Evolutionary conservation across 106 monocot genomes (phyloP), one percentile per base, ranked within the genome.

Genomic region (Vanilla planifolia): DNA sequence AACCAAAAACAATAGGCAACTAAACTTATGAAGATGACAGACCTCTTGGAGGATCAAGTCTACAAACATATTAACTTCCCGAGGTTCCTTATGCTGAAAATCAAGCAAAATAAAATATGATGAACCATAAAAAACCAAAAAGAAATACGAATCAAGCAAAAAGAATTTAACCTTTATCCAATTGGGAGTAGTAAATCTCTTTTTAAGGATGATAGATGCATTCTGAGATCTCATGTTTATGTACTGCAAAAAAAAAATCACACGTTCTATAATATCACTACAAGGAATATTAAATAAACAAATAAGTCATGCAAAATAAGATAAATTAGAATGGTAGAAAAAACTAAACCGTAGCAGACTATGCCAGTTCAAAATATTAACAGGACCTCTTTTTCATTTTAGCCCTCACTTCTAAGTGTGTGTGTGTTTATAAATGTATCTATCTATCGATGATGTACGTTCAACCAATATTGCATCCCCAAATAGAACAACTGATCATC

Each of bases 51-150:
- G 79, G 63, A 96, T 83, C 52, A 96, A 66, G 55, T 96, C 90
- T 62, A 91, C 87, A 51, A 87, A 96, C 95, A 96, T 96, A 69
- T 96, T 83, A 61, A 96, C 95, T 83, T 96, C 95, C 58, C 95
- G 71, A 53, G 95, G 95, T 57, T 96, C 95, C 87, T 96, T 96
- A 66, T 96, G 95, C 95, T 96, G 81, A 47, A 63, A 4, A 48
- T 57, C 22, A 39, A 73, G 32, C n/a, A 66, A 28, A 61, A 39
- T n/a, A 48, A n/a, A 33, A 67, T 26, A 62, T 11, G 26, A 47
- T 10, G 30, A 8, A 58, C 43, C 14, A 48, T 39, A 27, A 51
- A 61, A 8, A 46, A 46, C 36, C 17, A 56, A 60, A 37, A 61
- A 2, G 0, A 24, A 60, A 42, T 10, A 61, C 2, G 27, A 48